Base-by-base conservation (phyloP, 331 rosid genomes). In the Saraca asoca region DNA sequence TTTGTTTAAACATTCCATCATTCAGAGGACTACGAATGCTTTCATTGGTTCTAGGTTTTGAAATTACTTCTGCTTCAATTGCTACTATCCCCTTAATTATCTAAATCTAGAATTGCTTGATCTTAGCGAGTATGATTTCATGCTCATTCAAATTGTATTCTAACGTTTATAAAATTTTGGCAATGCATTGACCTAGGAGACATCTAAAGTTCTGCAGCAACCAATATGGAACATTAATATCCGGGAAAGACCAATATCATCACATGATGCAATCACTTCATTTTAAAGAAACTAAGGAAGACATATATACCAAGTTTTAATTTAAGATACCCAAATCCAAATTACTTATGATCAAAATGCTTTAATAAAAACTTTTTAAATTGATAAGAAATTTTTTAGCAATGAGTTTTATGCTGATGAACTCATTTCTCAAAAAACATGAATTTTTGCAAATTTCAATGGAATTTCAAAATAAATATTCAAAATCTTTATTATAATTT, bases 11-110 rank as follows among this genome's bases (percentile, higher is more conserved):
- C 76, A 39, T 43, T 41, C 41, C 61, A 57, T 54, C 31, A 43
- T 69, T 53, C 82, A 90, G 97, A 87, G 86, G 82, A 52, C 65
- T 94, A 79, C 87, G 81, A 51, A 94, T 80, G 97, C 97, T 94
- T 39, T 94, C 99, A 18, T 96, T 94, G 64, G 97, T 94, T 79
- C 95, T 90, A 62, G 99, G 99, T 74, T 82, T 91, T 71, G 90
- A 88, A 79, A 85, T 94, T 58, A 85, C 89, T 3, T 96, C 90
- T 85, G 99, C 99, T 41, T 94, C 97, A 48, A 96, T 90, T 77
- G 97, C 99, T 80, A 88, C 99, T 58, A 90, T 94, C 62, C 76
- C 97, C 75, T 83, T 92, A 16, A 83, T 78, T 86, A 86, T 77
- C 96, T 92, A 7, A 69, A 80, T 68, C 76, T 94, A 15, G 96